Conservation (phyloP, 129 eudicot genomes). For the Solidago caesia region DNA sequence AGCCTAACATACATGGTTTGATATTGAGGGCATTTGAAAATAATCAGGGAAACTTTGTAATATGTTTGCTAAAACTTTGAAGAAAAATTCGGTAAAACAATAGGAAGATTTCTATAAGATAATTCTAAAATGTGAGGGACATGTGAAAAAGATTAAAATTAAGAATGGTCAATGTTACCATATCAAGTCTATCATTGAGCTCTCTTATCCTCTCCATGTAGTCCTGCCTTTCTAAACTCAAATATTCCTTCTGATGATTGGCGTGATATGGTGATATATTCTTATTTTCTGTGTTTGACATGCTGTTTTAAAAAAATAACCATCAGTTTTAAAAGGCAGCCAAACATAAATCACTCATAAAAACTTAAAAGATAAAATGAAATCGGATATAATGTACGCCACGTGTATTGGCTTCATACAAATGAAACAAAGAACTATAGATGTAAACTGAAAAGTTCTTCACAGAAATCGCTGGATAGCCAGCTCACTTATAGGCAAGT, state of each 20-base stretch:
- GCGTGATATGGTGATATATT: conserved; percentile 14
- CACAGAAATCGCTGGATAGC: too few species aligned
- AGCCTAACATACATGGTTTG: background rate
- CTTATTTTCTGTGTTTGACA: conserved; percentile 22
- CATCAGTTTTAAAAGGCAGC: conserved; percentile 1
- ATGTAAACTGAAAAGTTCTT: background rate
- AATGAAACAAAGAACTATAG: too few species aligned
- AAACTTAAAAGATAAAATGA: background rate
- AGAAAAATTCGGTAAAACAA: too few species aligned
- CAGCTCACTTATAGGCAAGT: too few species aligned
- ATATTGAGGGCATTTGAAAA: background rate
- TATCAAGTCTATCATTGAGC: conserved; percentile 35
- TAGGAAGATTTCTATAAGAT: background rate
- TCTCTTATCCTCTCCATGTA: conserved; percentile 39
- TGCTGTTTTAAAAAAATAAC: conserved; percentile 30
- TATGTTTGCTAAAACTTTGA: too few species aligned
- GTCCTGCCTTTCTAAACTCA: conserved; percentile 13
- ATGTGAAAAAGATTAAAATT: background rate
- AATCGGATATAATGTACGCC: background rate
- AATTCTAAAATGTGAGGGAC: background rate
- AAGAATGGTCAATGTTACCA: conserved; percentile 23
- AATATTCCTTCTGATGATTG: background rate
- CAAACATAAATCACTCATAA: background rate
- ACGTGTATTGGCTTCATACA: too few species aligned
- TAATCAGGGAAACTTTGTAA: background rate